A percentile compares a stretch with the other conserved stretches of the same genome.
phyloP scores from a whole-genome alignment of 164 flowering plant species.

The Stephania cephalantha region DNA sequence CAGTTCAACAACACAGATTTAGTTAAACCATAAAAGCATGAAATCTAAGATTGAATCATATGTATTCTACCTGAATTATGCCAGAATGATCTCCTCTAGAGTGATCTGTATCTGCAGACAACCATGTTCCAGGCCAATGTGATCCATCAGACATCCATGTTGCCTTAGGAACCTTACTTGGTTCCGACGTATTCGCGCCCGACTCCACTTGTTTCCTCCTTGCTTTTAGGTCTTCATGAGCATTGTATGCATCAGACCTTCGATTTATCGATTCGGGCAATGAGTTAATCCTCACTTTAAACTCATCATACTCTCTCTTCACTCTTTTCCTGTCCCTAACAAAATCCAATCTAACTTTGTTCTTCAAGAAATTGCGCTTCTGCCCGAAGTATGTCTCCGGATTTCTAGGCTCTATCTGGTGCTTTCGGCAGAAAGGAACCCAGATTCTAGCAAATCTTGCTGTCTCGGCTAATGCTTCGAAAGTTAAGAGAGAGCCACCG shows the following conservation, averaged over 20 bases:
- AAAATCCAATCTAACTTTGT: slow-evolving; percentile 76
- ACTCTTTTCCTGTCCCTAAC: slow-evolving; percentile 78
- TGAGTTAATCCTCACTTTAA: slow-evolving; percentile 83
- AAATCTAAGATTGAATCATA: neutral
- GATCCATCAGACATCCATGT: slow-evolving; percentile 97
- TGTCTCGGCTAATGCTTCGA: slow-evolving; percentile 87
- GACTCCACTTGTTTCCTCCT: slow-evolving; percentile 62
- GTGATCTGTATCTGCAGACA: slow-evolving; percentile 55
- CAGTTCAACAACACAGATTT: neutral
- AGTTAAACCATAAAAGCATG: neutral
- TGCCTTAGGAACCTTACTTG: slow-evolving; percentile 59
- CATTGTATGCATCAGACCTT: slow-evolving; percentile 85
- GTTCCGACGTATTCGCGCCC: slow-evolving; percentile 43
- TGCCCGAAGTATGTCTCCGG: slow-evolving; percentile 84
- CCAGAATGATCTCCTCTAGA: slow-evolving; percentile 88
- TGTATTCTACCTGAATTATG: slow-evolving; percentile 64
- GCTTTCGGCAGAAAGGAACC: slow-evolving; percentile 91
- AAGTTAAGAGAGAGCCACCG: slow-evolving; percentile 80
- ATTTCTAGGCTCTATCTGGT: slow-evolving; percentile 69
- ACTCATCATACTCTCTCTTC: slow-evolving; percentile 92
- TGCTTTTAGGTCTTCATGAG: slow-evolving; percentile 58
- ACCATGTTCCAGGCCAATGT: slow-evolving; percentile 95
- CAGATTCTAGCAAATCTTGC: slow-evolving; percentile 79
- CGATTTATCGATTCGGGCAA: slow-evolving; percentile 82
- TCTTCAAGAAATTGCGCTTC: slow-evolving; percentile 69